Percentiles rank a stretch among this genome's conserved stretches.
Evolutionary conservation across 306 rosid genomes (phyloP).

Genomic region (Trichosanthes cucumerina): DNA sequence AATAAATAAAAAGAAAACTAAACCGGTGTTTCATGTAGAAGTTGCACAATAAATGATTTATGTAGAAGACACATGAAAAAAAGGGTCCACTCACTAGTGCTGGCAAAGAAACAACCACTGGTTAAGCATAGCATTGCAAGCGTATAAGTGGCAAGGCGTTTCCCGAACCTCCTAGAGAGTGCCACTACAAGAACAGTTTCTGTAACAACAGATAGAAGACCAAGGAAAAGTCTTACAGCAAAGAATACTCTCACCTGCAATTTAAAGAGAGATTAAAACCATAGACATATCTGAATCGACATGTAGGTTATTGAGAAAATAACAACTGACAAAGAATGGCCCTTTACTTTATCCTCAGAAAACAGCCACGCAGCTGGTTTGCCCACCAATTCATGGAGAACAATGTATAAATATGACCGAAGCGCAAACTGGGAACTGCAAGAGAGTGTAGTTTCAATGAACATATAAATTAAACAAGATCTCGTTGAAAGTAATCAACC

Average conservation of each 20-base stretch:
- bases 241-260: constrained; percentile 85
- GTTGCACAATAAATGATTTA: neutral
- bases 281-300: neutral
- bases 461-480: neutral
- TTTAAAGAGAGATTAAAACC: neutral
- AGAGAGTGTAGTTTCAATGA: constrained; percentile 9
- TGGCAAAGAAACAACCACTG: constrained; percentile 95
- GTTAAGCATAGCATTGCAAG: constrained; percentile 95
- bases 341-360: constrained; percentile 68
- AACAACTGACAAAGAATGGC: constrained; percentile 13
- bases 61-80: neutral
- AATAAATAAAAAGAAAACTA: constrained; percentile 4
- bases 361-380: constrained; percentile 77
- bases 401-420: constrained; percentile 78
- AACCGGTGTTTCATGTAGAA: neutral
- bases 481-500: neutral
- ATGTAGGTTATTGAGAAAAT: neutral
- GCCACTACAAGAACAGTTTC: constrained; percentile 88
- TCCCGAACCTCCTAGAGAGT: constrained; percentile 83
- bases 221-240: constrained; percentile 81
- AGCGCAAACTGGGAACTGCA: constrained; percentile 98
- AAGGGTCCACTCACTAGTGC: constrained; percentile 67
- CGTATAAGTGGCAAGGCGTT: constrained; percentile 76
- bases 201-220: constrained; percentile 60
- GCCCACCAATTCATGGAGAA: constrained; percentile 83